phyloP scores from a whole-genome alignment of 768 basidiomycete genomes.

The Nidularia pulvinata region DNA sequence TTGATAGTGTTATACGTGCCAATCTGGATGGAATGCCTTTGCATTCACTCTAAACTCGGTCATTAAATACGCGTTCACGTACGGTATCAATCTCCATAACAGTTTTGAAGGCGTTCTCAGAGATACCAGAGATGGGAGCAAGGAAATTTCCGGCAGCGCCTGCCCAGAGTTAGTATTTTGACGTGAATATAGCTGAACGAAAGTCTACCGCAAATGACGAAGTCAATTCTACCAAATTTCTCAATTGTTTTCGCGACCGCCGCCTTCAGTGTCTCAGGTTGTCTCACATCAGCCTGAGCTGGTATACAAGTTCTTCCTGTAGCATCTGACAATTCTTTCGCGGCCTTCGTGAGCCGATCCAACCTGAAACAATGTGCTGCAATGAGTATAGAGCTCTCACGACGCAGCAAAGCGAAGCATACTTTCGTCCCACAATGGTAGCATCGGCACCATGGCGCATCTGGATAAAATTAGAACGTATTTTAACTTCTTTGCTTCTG shows the following conservation, averaged over 20 bases:
- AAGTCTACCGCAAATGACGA: conserved; percentile 91
- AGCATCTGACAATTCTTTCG: conserved; percentile 64
- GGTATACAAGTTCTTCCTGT: conserved; percentile 78
- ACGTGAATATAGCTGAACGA: conserved; percentile 2
- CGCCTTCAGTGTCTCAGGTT: conserved; percentile 65
- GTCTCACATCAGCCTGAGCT: conserved; percentile 80
- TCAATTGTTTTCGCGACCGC: conserved; percentile 79
- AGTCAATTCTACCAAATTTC: conserved; percentile 87
- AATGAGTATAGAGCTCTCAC: conserved; percentile 1
- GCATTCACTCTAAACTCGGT: not conserved
- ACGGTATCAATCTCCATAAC: conserved; percentile 95
- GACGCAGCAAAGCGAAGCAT: conserved; percentile 20
- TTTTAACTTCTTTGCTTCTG: conserved; percentile 6
- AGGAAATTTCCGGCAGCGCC: conserved; percentile 98
- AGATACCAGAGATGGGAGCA: conserved; percentile 79
- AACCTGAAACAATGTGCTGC: conserved; percentile 38
- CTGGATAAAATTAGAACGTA: conserved; percentile 27
- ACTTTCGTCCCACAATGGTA: conserved; percentile 88
- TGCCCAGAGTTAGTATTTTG: conserved; percentile 19
- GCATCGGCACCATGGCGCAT: conserved; percentile 85
- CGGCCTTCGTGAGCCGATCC: conserved; percentile 68
- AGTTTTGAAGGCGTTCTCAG: conserved; percentile 89
- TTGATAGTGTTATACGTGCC: conserved; percentile 96
- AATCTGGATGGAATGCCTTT: conserved; percentile 56
- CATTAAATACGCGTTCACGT: conserved; percentile 13